phyloP scores from a whole-genome alignment of 371 early-diverging fungal genomes.

The Basidiobolus meristosporus region DNA sequence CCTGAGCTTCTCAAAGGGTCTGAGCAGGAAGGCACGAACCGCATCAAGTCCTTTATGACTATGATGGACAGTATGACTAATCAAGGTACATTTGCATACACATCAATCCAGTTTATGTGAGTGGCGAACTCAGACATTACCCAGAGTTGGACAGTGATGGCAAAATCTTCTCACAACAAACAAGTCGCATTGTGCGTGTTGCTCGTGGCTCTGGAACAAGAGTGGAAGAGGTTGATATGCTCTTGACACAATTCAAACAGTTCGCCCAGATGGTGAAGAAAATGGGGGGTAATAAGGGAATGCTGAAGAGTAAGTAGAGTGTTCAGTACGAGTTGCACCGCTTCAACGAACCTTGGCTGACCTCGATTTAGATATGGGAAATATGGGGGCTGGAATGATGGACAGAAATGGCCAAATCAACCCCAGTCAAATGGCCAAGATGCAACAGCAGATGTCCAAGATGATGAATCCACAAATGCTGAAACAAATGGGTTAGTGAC shows the following conservation, averaged over 20 bases:
- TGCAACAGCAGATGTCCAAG: slow-evolving; percentile 45
- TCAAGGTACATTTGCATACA: slow-evolving; percentile 13
- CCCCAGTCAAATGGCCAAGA: slow-evolving; percentile 31
- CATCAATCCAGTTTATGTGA: background rate
- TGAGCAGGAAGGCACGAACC: slow-evolving; percentile 57
- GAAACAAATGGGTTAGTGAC: slow-evolving; percentile 36
- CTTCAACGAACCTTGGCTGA: no score
- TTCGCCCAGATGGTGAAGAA: slow-evolving; percentile 90
- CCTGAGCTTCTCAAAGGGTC: slow-evolving; percentile 61
- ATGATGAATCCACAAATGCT: slow-evolving; percentile 57
- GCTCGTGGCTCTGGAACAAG: slow-evolving; percentile 84
- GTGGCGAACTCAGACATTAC: background rate
- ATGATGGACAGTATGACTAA: slow-evolving; percentile 98
- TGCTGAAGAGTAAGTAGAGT: slow-evolving; percentile 33
- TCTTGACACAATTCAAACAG: slow-evolving; percentile 64
- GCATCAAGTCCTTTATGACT: slow-evolving; percentile 76
- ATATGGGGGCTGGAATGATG: no score
- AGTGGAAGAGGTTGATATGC: slow-evolving; percentile 67
- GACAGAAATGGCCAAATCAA: slow-evolving; percentile 27
- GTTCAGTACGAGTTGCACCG: no score
- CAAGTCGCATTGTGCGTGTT: slow-evolving; percentile 66
- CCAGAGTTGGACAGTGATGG: slow-evolving; percentile 86
- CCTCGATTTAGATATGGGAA: no score
- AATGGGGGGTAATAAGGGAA: slow-evolving; percentile 85
- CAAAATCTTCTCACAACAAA: slow-evolving; percentile 61